Percentiles rank a stretch among this genome's conserved stretches.
Conservation (phyloP, 345 rosid species). For the Salix brachista region DNA sequence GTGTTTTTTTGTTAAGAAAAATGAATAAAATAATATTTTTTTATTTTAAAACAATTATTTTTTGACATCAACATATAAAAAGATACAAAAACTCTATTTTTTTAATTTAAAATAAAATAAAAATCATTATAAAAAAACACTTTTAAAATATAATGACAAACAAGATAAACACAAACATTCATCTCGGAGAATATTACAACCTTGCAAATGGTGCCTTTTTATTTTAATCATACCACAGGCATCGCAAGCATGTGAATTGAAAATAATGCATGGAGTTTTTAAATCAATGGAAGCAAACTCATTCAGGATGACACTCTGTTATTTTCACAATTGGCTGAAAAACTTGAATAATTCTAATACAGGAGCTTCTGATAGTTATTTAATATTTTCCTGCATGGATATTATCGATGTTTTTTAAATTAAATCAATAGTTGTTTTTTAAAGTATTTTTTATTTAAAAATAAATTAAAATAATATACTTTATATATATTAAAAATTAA, state of each 20-base stretch:
- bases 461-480: too few relatives aligned
- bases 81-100: accelerated
- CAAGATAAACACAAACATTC: too few relatives aligned
- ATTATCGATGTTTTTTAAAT: too few relatives aligned
- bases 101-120: too few relatives aligned
- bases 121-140: too few relatives aligned
- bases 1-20: too few relatives aligned
- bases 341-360: background rate
- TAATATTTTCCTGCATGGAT: background rate
- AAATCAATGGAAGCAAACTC: background rate
- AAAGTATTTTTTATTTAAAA: too few relatives aligned
- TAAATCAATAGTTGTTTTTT: too few relatives aligned
- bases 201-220: background rate
- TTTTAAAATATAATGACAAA: too few relatives aligned
- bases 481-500: too few relatives aligned
- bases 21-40: too few relatives aligned
- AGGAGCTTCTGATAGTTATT: background rate
- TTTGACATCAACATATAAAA: accelerated
- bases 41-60: too few relatives aligned
- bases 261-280: background rate
- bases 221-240: background rate
- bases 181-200: background rate
- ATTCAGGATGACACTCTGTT: background rate
- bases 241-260: background rate
- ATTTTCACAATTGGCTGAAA: background rate